Percentiles rank a stretch among this genome's conserved stretches.
phyloP scores from a whole-genome alignment of 306 rosid genomes.

The Delonix regia region DNA sequence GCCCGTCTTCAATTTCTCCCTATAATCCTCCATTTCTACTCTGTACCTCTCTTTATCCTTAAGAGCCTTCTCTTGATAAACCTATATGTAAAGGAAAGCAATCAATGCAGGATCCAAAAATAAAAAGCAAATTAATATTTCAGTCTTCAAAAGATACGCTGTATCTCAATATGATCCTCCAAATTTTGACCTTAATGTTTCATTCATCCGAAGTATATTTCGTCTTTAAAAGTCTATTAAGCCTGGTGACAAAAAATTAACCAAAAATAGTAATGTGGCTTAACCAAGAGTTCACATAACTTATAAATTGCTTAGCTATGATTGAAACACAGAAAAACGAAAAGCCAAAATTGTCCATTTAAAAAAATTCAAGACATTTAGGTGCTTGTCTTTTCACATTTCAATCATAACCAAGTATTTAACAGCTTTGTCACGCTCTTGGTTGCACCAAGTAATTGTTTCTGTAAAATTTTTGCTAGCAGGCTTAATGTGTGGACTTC shows the following conservation, averaged over 20 bases:
- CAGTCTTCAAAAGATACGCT: too few relatives aligned
- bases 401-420: background rate
- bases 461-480: background rate
- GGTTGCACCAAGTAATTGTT: background rate
- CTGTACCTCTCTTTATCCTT: slow-evolving; percentile 85
- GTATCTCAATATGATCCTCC: background rate
- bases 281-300: background rate
- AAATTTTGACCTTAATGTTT: background rate
- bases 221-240: background rate
- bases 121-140: too few relatives aligned
- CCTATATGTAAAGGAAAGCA: slow-evolving; percentile 44
- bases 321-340: too few relatives aligned
- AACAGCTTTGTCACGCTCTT: background rate
- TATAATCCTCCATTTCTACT: slow-evolving; percentile 82
- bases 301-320: background rate
- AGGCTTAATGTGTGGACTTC: background rate
- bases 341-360: too few relatives aligned
- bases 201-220: background rate
- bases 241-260: background rate
- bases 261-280: background rate
- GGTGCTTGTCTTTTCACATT: background rate
- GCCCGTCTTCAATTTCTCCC: slow-evolving; percentile 59
- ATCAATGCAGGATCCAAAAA: background rate
- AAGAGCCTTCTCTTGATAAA: slow-evolving; percentile 86
- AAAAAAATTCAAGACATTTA: too few relatives aligned